Base-by-base conservation (phyloP, 352 stramenopile genomes). In the Globisporangium paroecandrum region DNA sequence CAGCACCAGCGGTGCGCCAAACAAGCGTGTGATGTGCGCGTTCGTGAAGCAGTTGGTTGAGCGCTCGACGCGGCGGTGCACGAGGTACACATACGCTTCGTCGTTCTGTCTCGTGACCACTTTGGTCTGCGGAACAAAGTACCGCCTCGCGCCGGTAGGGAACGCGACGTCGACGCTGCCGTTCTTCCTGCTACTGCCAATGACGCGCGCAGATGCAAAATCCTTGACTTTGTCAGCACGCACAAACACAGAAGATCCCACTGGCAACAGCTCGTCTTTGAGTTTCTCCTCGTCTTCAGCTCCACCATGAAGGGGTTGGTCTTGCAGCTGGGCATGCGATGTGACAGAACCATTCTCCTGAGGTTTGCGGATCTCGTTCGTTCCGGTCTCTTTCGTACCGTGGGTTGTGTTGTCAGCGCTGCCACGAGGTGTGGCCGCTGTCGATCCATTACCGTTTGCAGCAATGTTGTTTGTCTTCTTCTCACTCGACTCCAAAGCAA, bases 41-140 rank as follows among this genome's bases (percentile, higher is more conserved):
- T 94, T 90, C 29, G 86, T 90, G 65, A 96, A 96, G 51, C 76
- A 87, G 65, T 90, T 85, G 25, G 79, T 89, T 15, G 86, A 91
- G 36, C 85, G 79, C 68, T 95, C 88, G 24, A 95, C 81, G n/a
- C 88, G 79, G 1, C 88, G 88, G 66, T 95, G 88, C 20, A 95
- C 88, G n/a, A 95, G 72, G 54, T 91, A 93, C 12, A 95, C 69
- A 46, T 85, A 90, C 0, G 84, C 84, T 58, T 90, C 78, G 43
- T 76, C 74, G 34, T 79, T 74, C 18, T 69, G 77, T 43, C 83
- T 74, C 38, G 80, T 72, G 4, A 89, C 66, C 24, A 93, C 72
- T 62, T 90, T 90, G 0, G 78, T 77, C 53, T 83, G 56, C 0
- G 85, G 72, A 7, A 93, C 79, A 60, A 89, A 78, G 62, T 93